Evolutionary conservation across 192 early-diverging fungal species (phyloP), one percentile per base, ranked within the genome.

Genomic region (Coemansia furcata): DNA sequence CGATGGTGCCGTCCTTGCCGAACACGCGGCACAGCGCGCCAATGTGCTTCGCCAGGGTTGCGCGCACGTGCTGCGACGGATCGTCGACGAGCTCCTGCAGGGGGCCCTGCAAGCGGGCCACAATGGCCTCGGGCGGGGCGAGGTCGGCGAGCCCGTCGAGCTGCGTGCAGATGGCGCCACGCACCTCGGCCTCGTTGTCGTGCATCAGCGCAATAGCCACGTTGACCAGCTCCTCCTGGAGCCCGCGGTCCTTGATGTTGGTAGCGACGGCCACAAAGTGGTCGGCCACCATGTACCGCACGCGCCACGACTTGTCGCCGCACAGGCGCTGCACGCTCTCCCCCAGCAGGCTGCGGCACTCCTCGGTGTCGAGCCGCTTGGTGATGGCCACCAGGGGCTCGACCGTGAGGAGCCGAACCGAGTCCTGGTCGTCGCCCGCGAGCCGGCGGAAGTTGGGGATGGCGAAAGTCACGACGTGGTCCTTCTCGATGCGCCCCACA

Each of bases 221-320:
- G 33, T 80, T 70, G 57, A 96, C 88, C 59, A 99, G 85, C 62
- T 98, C 91, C 65, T 97, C 94, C 62, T 90, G 87, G 35, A 83
- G 63, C 44, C 73, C 69, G 37, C 65, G 67, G 60, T 78, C 80
- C 60, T 76, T 78, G 74, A 83, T 72, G 63, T 73, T 74, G 44
- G 68, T 74, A 38, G 85, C 76, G 10, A 97, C 91, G 71, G 91
- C 88, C 55, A 96, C 93, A 89, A 95, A 98, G 83, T 98, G 98
- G 68, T 96, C 94, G 3, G 98, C 98, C 84, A 97, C 92, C 95
- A 98, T 98, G 76, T 98, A 99, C 61, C 96, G 84, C 52, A 99
- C 96, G 67, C 98, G 89, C 98, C 98, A 99, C 59, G 94, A 95
- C 76, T 94, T 96, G 80, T 99, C 98, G 29, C 85, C 77, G 57